These are phyloP conservation scores for Calendula officinalis DNA, from an alignment of 129 eudicot species.

Conservation along the genomic window DNA sequence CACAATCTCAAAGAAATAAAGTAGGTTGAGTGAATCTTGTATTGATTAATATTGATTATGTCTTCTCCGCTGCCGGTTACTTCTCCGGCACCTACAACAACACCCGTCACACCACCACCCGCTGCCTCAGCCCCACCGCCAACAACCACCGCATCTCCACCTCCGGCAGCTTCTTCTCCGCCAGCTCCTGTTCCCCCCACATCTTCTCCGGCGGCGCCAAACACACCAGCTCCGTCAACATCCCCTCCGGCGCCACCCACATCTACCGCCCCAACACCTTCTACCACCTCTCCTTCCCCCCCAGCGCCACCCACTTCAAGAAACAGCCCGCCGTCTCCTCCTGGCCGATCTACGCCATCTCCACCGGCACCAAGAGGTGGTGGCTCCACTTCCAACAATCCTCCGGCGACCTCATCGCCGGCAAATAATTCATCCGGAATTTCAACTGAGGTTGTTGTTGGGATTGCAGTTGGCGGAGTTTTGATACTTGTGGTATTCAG, in stretches of 20 bases:
- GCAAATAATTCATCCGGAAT: constrained; percentile 43
- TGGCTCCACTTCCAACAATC: constrained; percentile 13
- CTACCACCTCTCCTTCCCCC: constrained; percentile 31
- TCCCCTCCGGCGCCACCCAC: constrained; percentile 48
- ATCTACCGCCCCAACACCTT: constrained; percentile 42
- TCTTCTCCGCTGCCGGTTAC: constrained; percentile 69
- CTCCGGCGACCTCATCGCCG: constrained; percentile 31
- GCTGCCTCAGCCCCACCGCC: constrained; percentile 39
- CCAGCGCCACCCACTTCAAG: constrained; percentile 36
- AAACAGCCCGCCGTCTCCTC: constrained; percentile 38
- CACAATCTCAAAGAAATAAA: constrained; percentile 1
- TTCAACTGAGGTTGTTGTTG: constrained; percentile 75
- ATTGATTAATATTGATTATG: constrained; percentile 26
- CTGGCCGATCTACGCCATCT: constrained; percentile 43
- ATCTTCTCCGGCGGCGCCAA: constrained; percentile 46
- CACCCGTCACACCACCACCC: constrained; percentile 40
- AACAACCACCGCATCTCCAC: constrained; percentile 37
- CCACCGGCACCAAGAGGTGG: constrained; percentile 44
- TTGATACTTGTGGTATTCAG: constrained; percentile 51
- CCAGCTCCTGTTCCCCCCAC: constrained; percentile 44
- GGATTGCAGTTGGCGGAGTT: constrained; percentile 86
- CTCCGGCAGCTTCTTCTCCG: constrained; percentile 40
- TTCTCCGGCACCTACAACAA: constrained; percentile 52
- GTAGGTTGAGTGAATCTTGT: constrained; percentile 2
- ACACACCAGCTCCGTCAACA: constrained; percentile 28